phyloP scores from a whole-genome alignment of 345 rosid genomes.

The Acer negundo region DNA sequence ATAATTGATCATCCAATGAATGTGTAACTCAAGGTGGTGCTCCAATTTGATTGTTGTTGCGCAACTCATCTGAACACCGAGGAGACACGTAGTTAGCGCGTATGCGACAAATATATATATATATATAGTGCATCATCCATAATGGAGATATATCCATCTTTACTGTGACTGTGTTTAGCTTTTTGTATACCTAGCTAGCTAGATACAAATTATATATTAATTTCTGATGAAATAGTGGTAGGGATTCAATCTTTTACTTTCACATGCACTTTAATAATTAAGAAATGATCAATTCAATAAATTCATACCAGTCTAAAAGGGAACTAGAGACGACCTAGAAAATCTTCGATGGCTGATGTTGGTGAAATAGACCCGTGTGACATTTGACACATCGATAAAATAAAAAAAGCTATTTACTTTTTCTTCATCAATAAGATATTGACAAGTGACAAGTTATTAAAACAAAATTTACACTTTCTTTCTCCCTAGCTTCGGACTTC shows the following conservation, averaged over 20 bases:
- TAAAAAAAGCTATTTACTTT: too few species aligned
- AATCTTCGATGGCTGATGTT: too few species aligned
- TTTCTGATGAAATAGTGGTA: not conserved
- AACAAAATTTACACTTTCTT: too few species aligned
- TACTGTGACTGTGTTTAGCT: not conserved
- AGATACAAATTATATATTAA: not conserved
- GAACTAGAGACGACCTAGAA: too few species aligned
- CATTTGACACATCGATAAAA: too few species aligned
- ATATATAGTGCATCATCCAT: too few species aligned
- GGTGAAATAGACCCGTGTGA: too few species aligned
- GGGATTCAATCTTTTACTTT: not conserved
- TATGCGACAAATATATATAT: not conserved
- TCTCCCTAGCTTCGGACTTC: too few species aligned
- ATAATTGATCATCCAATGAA: not conserved
- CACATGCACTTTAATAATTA: not conserved
- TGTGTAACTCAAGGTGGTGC: constrained; percentile 21
- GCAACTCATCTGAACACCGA: constrained; percentile 16
- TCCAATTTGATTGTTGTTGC: constrained; percentile 20
- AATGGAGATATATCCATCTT: not conserved
- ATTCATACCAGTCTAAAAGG: too few species aligned
- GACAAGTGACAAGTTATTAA: too few species aligned
- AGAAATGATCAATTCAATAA: constrained; percentile 17
- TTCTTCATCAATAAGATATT: too few species aligned
- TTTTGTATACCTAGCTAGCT: constrained; percentile 2
- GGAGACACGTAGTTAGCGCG: constrained; percentile 25